These are phyloP conservation scores for Colletotrichum euphorbiae DNA, from an alignment of 2,329 filamentous ascomycete species.

Conservation along the genomic window DNA sequence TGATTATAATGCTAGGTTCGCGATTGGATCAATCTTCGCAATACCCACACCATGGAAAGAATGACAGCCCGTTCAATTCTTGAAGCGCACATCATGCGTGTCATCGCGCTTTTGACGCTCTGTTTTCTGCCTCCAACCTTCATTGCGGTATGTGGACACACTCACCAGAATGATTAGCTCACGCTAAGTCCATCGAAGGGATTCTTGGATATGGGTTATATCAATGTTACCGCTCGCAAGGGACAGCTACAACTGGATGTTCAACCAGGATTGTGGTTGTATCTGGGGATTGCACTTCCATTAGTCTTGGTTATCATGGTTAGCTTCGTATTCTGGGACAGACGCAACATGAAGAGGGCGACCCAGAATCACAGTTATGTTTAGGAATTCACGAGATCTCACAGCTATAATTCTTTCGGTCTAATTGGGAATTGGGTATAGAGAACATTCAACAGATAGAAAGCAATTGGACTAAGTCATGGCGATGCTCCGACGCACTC, in stretches of 20 bases:
- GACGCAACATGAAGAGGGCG: neutral
- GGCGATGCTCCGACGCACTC: too few relatives aligned
- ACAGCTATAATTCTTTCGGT: too few relatives aligned
- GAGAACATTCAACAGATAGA: too few relatives aligned
- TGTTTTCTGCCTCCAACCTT: slow-evolving; percentile 2
- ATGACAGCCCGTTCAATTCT: neutral
- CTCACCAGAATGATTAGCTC: too few relatives aligned
- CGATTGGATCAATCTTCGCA: neutral
- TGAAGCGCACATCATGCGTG: neutral
- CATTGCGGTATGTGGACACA: neutral
- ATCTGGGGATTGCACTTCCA: neutral
- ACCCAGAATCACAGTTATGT: neutral
- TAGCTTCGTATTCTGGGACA: neutral
- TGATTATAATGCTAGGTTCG: neutral
- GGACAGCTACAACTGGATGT: neutral
- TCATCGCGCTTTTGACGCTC: neutral
- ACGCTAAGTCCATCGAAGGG: neutral
- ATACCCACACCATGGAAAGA: neutral
- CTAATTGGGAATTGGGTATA: too few relatives aligned
- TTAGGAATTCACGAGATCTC: neutral
- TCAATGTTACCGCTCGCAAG: neutral
- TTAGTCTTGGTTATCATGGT: neutral
- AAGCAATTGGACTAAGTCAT: too few relatives aligned
- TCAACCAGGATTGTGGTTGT: neutral
- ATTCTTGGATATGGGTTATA: neutral